Evolutionary conservation across 768 basidiomycete genomes (phyloP), one percentile per base, ranked within the genome.

Genomic region (Suillus clintonianus): DNA sequence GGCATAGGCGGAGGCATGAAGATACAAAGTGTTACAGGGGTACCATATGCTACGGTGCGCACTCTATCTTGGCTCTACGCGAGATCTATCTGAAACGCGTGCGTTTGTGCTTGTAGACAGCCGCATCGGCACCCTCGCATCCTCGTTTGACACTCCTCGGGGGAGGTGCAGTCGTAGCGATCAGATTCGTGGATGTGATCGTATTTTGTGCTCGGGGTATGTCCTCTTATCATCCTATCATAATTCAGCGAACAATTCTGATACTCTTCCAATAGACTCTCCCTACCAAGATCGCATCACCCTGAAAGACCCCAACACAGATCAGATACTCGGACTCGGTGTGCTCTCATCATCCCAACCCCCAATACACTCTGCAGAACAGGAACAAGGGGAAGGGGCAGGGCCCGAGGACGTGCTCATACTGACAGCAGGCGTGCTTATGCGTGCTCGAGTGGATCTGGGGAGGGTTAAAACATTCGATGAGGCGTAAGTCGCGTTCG

Each of bases 161-260:
- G n/a, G 80, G 80, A n/a, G 90, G 89, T 22, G 78, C 82, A 24
- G 69, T 91, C 10, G 75, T 87, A 43, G 81, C 83, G 39, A 81
- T 91, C 8, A 86, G 92, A 68, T 93, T 91, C 65, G 90, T 90
- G 34, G 91, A 93, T 73, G 86, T 90, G 2, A 85, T 92, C 22
- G 87, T 89, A 5, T 79, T 93, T 13, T 89, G 88, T 72, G 84
- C 90, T 56, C 81, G 85, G 77, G 85, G 91, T 91, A 61, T 15
- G 71, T 55, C 15, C 7, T 51, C 9, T 34, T n/a, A 19, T 36
- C 53, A 15, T 41, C 24, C 30, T 7, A 7, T 34, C 36, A 47
- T n/a, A 4, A 13, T 57, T 4, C 13, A 10, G 19, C 27, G 17
- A 62, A 64, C n/a, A 68, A n/a, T n/a, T 27, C 43, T 59, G 2